Conservation (phyloP, 371 early-diverging fungal genomes). For the Mortierella sp. region DNA sequence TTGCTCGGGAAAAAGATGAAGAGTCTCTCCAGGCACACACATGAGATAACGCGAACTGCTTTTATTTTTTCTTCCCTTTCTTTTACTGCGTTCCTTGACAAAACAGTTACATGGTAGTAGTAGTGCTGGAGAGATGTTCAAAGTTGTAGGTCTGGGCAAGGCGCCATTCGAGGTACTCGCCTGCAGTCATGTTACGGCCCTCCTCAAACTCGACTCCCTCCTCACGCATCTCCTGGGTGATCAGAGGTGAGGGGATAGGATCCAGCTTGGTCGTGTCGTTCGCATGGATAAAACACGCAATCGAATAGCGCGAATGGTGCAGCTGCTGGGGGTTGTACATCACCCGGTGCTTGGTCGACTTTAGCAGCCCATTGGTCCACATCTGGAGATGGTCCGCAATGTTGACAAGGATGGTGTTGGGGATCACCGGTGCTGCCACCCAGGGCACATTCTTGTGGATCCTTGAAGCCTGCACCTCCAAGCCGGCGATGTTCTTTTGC, state of each 20-base stretch:
- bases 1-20: background rate
- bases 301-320: constrained; percentile 74
- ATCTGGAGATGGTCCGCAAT: constrained; percentile 78
- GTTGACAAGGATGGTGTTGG: constrained; percentile 75
- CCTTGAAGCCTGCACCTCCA: constrained; percentile 72
- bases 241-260: constrained; percentile 59
- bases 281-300: constrained; percentile 79
- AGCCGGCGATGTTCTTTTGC: constrained; percentile 78
- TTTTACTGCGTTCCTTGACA: background rate
- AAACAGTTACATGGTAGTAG: background rate
- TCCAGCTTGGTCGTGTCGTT: constrained; percentile 59
- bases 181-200: constrained; percentile 44
- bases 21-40: background rate
- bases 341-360: constrained; percentile 81
- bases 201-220: constrained; percentile 55
- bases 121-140: background rate
- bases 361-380: constrained; percentile 81
- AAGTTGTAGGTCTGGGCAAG: constrained; percentile 24
- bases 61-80: background rate
- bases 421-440: constrained; percentile 74
- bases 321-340: constrained; percentile 71
- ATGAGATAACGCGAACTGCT: too few species aligned
- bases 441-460: constrained; percentile 60
- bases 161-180: constrained; percentile 44
- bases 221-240: constrained; percentile 44